Percentiles rank a stretch among this genome's conserved stretches.
Conservation (phyloP, 2,329 filamentous ascomycete genomes). For the Claviceps sorghi region DNA sequence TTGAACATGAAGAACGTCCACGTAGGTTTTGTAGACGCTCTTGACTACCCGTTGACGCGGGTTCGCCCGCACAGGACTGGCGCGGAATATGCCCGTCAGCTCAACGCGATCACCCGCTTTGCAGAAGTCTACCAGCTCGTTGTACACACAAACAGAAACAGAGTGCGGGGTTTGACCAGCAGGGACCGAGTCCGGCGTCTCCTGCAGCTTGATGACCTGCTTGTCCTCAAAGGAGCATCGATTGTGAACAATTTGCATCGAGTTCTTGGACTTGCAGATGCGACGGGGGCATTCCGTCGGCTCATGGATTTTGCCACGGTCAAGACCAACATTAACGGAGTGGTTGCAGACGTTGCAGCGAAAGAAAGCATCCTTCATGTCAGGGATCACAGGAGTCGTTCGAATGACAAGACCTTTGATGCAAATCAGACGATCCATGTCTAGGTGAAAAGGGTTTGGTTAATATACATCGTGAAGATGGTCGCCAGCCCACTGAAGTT, state of each 20-base stretch:
- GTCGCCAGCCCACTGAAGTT: neutral
- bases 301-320: conserved; percentile 91
- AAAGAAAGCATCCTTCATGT: conserved; percentile 99
- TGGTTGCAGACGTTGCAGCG: conserved; percentile 87
- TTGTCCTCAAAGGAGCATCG: conserved; percentile 91
- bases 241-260: conserved; percentile 97
- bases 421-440: conserved; percentile 91
- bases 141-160: conserved; percentile 89
- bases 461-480: neutral
- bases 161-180: conserved; percentile 95
- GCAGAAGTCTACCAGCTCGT: conserved; percentile 93
- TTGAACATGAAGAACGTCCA: conserved; percentile 89
- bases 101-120: conserved; percentile 94
- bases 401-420: conserved; percentile 95
- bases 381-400: conserved; percentile 88
- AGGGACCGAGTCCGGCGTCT: conserved; percentile 88
- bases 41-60: conserved; percentile 85
- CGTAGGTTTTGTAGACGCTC: conserved; percentile 93
- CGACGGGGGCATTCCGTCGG: conserved; percentile 77
- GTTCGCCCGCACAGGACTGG: conserved; percentile 85
- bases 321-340: conserved; percentile 77
- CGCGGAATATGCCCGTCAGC: conserved; percentile 92
- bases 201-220: conserved; percentile 96
- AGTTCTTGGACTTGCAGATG: conserved; percentile 73
- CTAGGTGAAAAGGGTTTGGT: conserved; percentile 21